These are phyloP conservation scores for Lentinus polychrous DNA, from an alignment of 1,284 basidiomycete genomes.

Conservation along the genomic window DNA sequence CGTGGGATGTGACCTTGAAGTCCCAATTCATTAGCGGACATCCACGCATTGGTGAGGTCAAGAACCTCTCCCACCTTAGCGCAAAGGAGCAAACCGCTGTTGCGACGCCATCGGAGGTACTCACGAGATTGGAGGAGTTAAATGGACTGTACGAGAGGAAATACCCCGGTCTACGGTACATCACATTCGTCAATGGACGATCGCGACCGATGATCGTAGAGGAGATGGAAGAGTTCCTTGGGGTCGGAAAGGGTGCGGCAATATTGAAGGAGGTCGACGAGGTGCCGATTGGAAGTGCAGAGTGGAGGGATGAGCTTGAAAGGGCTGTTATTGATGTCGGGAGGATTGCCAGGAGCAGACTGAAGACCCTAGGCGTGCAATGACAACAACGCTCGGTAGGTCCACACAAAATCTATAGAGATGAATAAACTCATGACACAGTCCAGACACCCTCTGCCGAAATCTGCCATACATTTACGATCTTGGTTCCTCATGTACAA, in stretches of 20 bases:
- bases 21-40: conserved; percentile 76
- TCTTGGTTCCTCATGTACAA: too few species aligned
- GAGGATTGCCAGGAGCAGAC: conserved; percentile 64
- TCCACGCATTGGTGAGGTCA: conserved; percentile 82
- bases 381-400: conserved; percentile 4
- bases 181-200: conserved; percentile 89
- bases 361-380: conserved; percentile 35
- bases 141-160: conserved; percentile 71
- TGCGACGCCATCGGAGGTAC: conserved; percentile 58
- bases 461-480: too few species aligned
- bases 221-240: conserved; percentile 71
- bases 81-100: conserved; percentile 68
- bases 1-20: conserved; percentile 53
- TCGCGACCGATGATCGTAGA: conserved; percentile 62
- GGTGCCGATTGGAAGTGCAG: conserved; percentile 34
- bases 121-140: conserved; percentile 56
- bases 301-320: conserved; percentile 45
- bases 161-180: conserved; percentile 75
- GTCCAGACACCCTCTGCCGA: too few species aligned
- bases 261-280: conserved; percentile 33
- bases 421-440: too few species aligned
- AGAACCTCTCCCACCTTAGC: conserved; percentile 66
- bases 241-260: conserved; percentile 41
- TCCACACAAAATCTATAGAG: too few species aligned
- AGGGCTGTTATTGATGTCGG: conserved; percentile 73